Conservation (phyloP, 2,329 filamentous ascomycete genomes). For the Phyllosticta citriasiana region DNA sequence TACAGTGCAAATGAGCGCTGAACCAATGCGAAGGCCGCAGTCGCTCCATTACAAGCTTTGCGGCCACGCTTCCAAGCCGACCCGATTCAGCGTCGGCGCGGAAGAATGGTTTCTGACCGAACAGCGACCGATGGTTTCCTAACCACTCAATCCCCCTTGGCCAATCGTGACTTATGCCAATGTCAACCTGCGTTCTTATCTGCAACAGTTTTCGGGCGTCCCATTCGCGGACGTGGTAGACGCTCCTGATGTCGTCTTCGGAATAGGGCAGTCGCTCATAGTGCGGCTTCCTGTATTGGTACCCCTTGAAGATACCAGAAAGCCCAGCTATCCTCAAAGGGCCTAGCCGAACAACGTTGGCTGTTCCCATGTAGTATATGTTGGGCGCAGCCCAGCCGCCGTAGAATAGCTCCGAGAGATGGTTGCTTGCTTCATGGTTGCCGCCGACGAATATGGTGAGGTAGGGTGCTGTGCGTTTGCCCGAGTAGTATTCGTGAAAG, state of each 20-base stretch:
- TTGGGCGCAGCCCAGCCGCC: slow-evolving; percentile 95
- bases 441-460: slow-evolving; percentile 87
- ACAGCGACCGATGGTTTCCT: slow-evolving; percentile 61
- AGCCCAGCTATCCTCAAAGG: slow-evolving; percentile 79
- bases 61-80: slow-evolving; percentile 68
- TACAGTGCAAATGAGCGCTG: slow-evolving; percentile 79
- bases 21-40: slow-evolving; percentile 85
- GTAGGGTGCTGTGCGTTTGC: slow-evolving; percentile 65
- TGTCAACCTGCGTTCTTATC: slow-evolving; percentile 75
- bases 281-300: slow-evolving; percentile 76
- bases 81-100: slow-evolving; percentile 65
- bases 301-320: slow-evolving; percentile 91
- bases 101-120: slow-evolving; percentile 64
- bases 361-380: slow-evolving; percentile 93
- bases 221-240: slow-evolving; percentile 83
- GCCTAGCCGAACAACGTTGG: slow-evolving; percentile 77
- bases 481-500: slow-evolving; percentile 90
- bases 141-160: slow-evolving; percentile 71
- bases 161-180: slow-evolving; percentile 95
- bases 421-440: slow-evolving; percentile 88
- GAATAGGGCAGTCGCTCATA: slow-evolving; percentile 80
- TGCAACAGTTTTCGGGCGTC: slow-evolving; percentile 86
- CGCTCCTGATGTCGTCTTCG: slow-evolving; percentile 61
- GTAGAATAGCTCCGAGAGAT: slow-evolving; percentile 88
- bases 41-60: slow-evolving; percentile 68